Percentiles rank a stretch among this genome's conserved stretches.
These are phyloP conservation scores for Chrysosporium keratinophilum DNA, from an alignment of 2,329 filamentous ascomycete species.

Conservation along the genomic window DNA sequence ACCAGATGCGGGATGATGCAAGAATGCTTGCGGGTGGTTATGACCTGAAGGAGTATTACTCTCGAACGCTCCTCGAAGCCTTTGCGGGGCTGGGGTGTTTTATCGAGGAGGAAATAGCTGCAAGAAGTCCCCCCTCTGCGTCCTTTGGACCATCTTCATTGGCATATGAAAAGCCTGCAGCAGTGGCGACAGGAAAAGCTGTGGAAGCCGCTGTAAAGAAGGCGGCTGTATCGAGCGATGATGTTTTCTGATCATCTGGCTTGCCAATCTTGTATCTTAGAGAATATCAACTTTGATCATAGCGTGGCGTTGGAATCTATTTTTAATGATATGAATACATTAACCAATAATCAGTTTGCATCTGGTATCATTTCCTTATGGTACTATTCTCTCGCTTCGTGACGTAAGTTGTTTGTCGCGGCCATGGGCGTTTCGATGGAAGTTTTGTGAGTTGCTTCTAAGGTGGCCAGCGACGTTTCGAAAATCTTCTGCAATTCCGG, in stretches of 20 bases:
- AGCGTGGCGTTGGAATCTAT: not conserved
- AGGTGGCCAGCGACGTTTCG: too few species aligned
- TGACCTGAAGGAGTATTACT: slow-evolving; percentile 68
- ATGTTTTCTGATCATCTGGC: slow-evolving; percentile 3
- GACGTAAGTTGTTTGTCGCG: too few species aligned
- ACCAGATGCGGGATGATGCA: slow-evolving; percentile 54
- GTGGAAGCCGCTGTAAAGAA: not conserved
- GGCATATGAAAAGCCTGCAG: slow-evolving; percentile 24
- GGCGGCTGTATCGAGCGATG: not conserved
- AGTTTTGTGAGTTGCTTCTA: too few species aligned
- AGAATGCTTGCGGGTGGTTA: slow-evolving; percentile 70
- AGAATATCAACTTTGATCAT: not conserved
- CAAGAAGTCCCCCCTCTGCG: slow-evolving; percentile 22
- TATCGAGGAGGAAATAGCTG: slow-evolving; percentile 58
- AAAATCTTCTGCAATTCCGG: too few species aligned
- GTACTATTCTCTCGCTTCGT: too few species aligned
- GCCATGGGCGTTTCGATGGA: too few species aligned
- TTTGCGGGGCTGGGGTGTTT: slow-evolving; percentile 85
- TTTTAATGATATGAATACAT: too few species aligned
- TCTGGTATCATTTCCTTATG: too few species aligned
- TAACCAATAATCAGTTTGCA: too few species aligned
- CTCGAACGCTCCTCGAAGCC: slow-evolving; percentile 71
- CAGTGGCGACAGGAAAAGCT: slow-evolving; percentile 15
- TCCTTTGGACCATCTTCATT: slow-evolving; percentile 19
- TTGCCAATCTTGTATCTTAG: not conserved